Base-by-base conservation (phyloP, 2,329 filamentous ascomycete genomes). In the Phialophora chinensis region DNA sequence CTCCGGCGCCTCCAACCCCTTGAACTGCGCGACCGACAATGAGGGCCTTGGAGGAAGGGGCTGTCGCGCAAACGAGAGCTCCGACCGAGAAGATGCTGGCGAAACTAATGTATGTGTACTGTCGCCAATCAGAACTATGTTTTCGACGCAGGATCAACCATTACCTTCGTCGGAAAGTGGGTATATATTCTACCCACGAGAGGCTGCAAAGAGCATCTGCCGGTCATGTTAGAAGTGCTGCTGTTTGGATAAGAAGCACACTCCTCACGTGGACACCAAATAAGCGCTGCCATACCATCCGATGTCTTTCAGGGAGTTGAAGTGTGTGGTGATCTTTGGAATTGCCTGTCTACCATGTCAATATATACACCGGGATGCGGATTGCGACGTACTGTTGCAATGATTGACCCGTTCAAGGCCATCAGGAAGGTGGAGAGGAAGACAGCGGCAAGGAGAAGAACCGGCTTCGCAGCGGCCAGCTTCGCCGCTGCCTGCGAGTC, bases 361-460 rank as follows among this genome's bases (percentile, higher is more conserved):
- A 79, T 47, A 68, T 78, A 44, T 14, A 25, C 17, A 72, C 76
- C 31, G 68, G 74, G 5, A 31, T 10, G 17, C 12, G 10, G 63
- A n/a, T 5, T 23, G 2, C 31, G 66, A 54, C 65, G 27, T 62
- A 78, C 85, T 4, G 85, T 87, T 8, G 80, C 77, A 61, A 87
- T 78, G 59, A 87, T 86, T 0, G 84, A 84, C 44, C 79, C 81
- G 63, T 87, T 85, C 3, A 87, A 69, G 67, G 86, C 71, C 75
- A 83, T 80, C 17, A 85, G 71, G 66, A 85, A 86, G 7, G 78
- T 77, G 5, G 78, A 79, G 6, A 82, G 66, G 0, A 81, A 82
- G 17, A 85, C 73, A 1, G 75, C 75, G 3, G 52, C 54, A 72
- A 80, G 38, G 66, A 81, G 60, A 61, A 73, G 20, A 67, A 68